A percentile compares a stretch with the other conserved stretches of the same genome.
Evolutionary conservation across 2,329 filamentous ascomycete genomes (phyloP).

Genomic region (Fusarium secorum): DNA sequence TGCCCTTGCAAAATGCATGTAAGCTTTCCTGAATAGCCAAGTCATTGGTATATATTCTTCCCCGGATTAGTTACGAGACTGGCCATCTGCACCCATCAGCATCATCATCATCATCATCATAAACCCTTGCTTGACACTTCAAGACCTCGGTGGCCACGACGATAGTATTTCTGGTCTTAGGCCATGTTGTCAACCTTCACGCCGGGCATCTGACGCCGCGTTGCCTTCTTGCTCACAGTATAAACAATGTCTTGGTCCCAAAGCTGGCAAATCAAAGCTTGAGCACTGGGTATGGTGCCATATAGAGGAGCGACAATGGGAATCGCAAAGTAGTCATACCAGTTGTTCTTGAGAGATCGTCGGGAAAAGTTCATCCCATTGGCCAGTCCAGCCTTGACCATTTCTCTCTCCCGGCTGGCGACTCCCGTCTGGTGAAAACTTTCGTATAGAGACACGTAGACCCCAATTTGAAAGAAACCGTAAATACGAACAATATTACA

Average conservation of each 20-base stretch:
- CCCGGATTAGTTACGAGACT: background rate
- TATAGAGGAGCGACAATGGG: constrained; percentile 73
- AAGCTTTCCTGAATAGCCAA: background rate
- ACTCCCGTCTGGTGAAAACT: constrained; percentile 70
- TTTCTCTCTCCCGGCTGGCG: constrained; percentile 68
- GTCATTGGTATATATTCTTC: background rate
- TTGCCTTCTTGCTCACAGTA: constrained; percentile 75
- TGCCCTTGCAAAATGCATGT: background rate
- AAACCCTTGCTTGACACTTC: background rate
- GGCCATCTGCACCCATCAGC: background rate
- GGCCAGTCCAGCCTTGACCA: constrained; percentile 69
- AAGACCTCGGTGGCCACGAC: background rate
- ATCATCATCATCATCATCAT: background rate
- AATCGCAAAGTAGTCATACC: constrained; percentile 69
- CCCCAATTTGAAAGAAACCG: constrained; percentile 68
- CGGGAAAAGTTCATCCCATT: constrained; percentile 72
- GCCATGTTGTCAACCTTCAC: constrained; percentile 55
- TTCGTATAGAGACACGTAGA: constrained; percentile 73
- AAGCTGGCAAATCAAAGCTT: constrained; percentile 74
- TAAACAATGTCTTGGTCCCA: constrained; percentile 75
- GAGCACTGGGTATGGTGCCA: constrained; percentile 71
- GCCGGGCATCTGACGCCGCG: constrained; percentile 58
- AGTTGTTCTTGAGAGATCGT: constrained; percentile 63
- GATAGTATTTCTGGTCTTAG: constrained; percentile 38
- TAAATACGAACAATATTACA: constrained; percentile 67